A percentile compares a stretch with the other conserved stretches of the same genome.
Conservation (phyloP, 192 early-diverging fungal species). For the Rhizophagus clarus region DNA sequence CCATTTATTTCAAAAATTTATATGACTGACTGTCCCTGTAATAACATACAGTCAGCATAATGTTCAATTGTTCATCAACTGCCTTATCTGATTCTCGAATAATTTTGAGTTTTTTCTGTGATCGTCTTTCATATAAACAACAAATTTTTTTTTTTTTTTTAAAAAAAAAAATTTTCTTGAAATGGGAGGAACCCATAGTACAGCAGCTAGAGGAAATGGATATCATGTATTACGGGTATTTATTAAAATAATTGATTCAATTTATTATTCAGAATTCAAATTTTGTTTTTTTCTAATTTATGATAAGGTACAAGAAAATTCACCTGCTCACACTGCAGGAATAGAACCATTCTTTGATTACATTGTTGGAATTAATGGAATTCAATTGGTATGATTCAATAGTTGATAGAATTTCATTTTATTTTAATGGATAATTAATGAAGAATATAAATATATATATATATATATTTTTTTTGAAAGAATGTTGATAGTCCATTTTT, state of each 20-base stretch:
- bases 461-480: neutral
- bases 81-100: too few relatives aligned
- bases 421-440: neutral
- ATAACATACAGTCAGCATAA: too few relatives aligned
- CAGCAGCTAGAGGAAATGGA: slow-evolving; percentile 42
- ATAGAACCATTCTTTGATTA: slow-evolving; percentile 79
- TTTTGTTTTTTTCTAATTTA: neutral
- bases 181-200: slow-evolving; percentile 33
- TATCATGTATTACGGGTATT: slow-evolving; percentile 71
- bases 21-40: too few relatives aligned
- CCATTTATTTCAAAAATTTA: too few relatives aligned
- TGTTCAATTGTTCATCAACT: too few relatives aligned
- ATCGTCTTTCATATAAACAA: too few relatives aligned
- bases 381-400: slow-evolving; percentile 43
- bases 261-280: neutral
- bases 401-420: neutral
- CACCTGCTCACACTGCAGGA: slow-evolving; percentile 66
- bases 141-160: neutral
- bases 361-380: slow-evolving; percentile 63
- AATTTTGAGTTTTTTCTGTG: too few relatives aligned
- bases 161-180: too few relatives aligned
- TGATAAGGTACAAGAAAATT: slow-evolving; percentile 63
- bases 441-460: too few relatives aligned
- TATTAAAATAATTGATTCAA: neutral
- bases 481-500: slow-evolving; percentile 43